Evolutionary conservation across 495 filamentous ascomycete genomes (phyloP), one percentile per base, ranked within the genome.

Genomic region (Emericellopsis terricola): DNA sequence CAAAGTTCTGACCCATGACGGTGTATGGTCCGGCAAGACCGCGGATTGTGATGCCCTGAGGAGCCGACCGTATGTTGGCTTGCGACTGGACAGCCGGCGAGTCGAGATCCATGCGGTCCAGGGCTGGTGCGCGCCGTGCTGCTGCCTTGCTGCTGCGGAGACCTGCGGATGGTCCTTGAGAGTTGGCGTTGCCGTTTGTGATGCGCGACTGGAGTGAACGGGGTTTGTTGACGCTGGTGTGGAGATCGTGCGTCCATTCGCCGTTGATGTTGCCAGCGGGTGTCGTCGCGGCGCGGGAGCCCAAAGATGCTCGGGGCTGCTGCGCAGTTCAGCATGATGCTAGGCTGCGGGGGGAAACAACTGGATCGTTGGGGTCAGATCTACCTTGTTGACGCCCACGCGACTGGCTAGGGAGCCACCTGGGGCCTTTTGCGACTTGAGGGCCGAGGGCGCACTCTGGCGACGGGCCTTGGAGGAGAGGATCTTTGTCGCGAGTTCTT

Each of bases 1-100:
- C 85, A 43, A 97, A 87, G 56, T 96, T 96, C 50, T 75, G 71
- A 1, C 77, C 86, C 33, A 84, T 62, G 9, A 96, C 79, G n/a
- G 76, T 67, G 44, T 73, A 89, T 0, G 84, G 81, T 0, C 81
- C 79, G 2, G 83, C 82, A 3, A 71, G 56, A 15, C 89, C 89
- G 41, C 76, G 68, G 43, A 94, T 94, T 15, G 62, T 71, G 27
- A 97, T 65, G 4, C 78, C 80, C 3, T 33, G 15, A 18, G 19
- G 27, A 19, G 45, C 41, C 18, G 39, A 39, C 23, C 47, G 42
- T 33, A 30, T 31, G 35, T 31, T 38, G 46, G 33, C 37, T 48
- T 31, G 47, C 53, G 44, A 43, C 39, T 43, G 11, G 40, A 33
- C 31, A 39, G 33, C 19, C 49, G 45, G 0, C n/a, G n/a, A n/a